These are phyloP conservation scores for Trichothecium sympodiale DNA, from an alignment of 2,329 filamentous ascomycete genomes.

Conservation along the genomic window DNA sequence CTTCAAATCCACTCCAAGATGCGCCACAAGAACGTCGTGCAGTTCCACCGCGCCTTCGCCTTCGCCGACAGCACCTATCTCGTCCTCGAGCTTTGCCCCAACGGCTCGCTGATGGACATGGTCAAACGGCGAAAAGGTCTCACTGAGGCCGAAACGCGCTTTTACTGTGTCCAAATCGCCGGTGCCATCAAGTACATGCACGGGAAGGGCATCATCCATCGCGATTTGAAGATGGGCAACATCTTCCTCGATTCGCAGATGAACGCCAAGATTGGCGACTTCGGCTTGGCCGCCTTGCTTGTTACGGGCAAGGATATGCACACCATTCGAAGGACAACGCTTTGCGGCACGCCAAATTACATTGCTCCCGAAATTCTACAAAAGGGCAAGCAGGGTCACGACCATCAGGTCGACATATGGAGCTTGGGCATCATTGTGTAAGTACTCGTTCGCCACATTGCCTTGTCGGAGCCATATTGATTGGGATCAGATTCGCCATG, in stretches of 20 bases:
- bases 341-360: slow-evolving; percentile 97
- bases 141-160: slow-evolving; percentile 86
- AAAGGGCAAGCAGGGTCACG: slow-evolving; percentile 87
- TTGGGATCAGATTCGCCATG: slow-evolving; percentile 68
- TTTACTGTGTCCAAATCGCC: slow-evolving; percentile 88
- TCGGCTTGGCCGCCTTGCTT: slow-evolving; percentile 83
- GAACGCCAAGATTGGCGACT: slow-evolving; percentile 98
- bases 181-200: slow-evolving; percentile 98
- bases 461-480: neutral
- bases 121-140: slow-evolving; percentile 84
- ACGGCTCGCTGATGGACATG: slow-evolving; percentile 96
- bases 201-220: slow-evolving; percentile 87
- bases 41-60: slow-evolving; percentile 88
- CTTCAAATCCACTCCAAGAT: slow-evolving; percentile 98
- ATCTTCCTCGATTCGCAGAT: slow-evolving; percentile 89
- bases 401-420: slow-evolving; percentile 98
- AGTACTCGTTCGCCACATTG: slow-evolving; percentile 18
- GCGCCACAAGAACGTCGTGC: slow-evolving; percentile 89
- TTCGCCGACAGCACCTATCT: slow-evolving; percentile 86
- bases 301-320: slow-evolving; percentile 86
- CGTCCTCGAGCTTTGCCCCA: slow-evolving; percentile 86
- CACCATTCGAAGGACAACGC: slow-evolving; percentile 73
- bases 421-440: slow-evolving; percentile 94
- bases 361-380: slow-evolving; percentile 94
- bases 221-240: slow-evolving; percentile 96